Base-by-base conservation (phyloP, 2,329 filamentous ascomycete genomes). In the Alternaria atra region DNA sequence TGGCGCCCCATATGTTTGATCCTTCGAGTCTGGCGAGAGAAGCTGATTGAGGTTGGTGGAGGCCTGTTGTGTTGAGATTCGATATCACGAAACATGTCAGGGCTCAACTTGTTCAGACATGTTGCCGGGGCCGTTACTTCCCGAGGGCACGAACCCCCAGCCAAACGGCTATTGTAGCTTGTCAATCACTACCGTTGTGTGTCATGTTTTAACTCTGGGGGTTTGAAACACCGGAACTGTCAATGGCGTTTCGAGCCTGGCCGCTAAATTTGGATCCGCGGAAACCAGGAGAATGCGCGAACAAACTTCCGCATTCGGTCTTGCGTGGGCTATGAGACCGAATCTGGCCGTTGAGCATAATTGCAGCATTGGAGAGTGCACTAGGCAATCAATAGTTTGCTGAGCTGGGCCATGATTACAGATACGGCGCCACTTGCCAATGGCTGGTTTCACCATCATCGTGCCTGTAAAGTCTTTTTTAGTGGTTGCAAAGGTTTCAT, bases 21-120 rank as follows among this genome's bases (percentile, higher is more conserved):
- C 46, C 32, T 50, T 32, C 29, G 13, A 23, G 17, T 27, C 39
- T 30, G 12, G 17, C 40, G 37, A 42, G 20, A 32, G 15, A 13
- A 42, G 29, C 27, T 15, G 13, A 43, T 53, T 27, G 51, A 53
- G 4, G 39, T 53, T 17, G 39, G 51, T 44, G 29, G 51, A 13
- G 51, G 17, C 30, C 15, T 44, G 51, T n/a, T 47, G 42, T 48
- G 30, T 50, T 32, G 35, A 43, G 40, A 56, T 60, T 60, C 52
- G 46, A 60, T 40, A 56, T 56, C 47, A 52, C 53, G 37, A 60
- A 57, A 60, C 58, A 52, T 60, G 58, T 52, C 58, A 60, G 25
- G 52, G 46, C 52, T 56, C 40, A 46, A 57, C 37, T 46, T 37
- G 58, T 55, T 37, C 52, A 55, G 44, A 60, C 44, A 32, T 42